Conservation (phyloP, 139 green algal species). For the Picochlorum sp. region DNA sequence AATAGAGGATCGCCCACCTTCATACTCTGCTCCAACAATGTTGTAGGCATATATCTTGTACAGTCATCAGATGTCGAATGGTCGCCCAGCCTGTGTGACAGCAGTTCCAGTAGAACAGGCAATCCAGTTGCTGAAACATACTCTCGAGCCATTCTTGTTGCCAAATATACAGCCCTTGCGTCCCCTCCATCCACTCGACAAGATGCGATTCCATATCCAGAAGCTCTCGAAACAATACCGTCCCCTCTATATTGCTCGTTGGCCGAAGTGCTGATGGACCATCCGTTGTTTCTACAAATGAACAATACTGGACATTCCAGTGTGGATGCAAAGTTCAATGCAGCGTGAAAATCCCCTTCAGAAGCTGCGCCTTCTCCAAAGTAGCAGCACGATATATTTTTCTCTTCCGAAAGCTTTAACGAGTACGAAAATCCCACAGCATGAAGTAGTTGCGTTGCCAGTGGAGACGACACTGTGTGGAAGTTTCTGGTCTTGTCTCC, state of each 20-base stretch:
- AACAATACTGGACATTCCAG: slow-evolving; percentile 75
- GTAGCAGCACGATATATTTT: slow-evolving; percentile 45
- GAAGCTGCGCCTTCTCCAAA: slow-evolving; percentile 82
- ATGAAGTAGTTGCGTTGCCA: slow-evolving; percentile 90
- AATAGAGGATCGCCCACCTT: slow-evolving; percentile 67
- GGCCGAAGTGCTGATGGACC: slow-evolving; percentile 82
- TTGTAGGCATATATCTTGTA: slow-evolving; percentile 58
- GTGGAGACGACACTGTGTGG: slow-evolving; percentile 83
- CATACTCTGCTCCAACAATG: slow-evolving; percentile 70
- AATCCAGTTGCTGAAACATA: slow-evolving; percentile 34
- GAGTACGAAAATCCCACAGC: slow-evolving; percentile 83
- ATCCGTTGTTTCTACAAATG: slow-evolving; percentile 96
- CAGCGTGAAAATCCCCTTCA: slow-evolving; percentile 91
- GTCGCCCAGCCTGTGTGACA: slow-evolving; percentile 85
- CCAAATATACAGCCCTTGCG: slow-evolving; percentile 71
- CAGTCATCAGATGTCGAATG: slow-evolving; percentile 88
- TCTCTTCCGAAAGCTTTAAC: slow-evolving; percentile 50
- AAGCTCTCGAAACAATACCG: slow-evolving; percentile 68
- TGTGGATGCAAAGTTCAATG: slow-evolving; percentile 86
- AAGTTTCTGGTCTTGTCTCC: slow-evolving; percentile 64
- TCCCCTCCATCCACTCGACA: slow-evolving; percentile 87
- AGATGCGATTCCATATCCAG: slow-evolving; percentile 68
- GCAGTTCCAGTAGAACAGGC: slow-evolving; percentile 72
- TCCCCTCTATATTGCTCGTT: slow-evolving; percentile 85
- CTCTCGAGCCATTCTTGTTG: slow-evolving; percentile 42